Evolutionary conservation across 2,329 filamentous ascomycete genomes (phyloP), one percentile per base, ranked within the genome.

Genomic region (Penicillium sp.): DNA sequence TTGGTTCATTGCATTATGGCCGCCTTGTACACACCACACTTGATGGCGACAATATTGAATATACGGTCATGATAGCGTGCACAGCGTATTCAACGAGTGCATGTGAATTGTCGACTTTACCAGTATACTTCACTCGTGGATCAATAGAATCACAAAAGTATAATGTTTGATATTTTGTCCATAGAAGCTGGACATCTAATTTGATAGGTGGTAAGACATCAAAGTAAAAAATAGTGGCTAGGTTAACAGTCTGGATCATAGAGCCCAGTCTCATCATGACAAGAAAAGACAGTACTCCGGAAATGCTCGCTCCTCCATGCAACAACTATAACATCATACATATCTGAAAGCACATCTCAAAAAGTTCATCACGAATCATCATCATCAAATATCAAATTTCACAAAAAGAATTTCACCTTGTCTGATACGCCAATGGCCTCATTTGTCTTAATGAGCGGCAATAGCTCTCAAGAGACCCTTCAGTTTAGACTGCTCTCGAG

Each of bases 391-490:
- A 57, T 55, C 54, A 59, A 49, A 45, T 38, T 46, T 55, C 61
- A 59, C 56, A 58, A 55, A 52, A 57, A 52, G 53, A 58, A 59
- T 25, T 22, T 11, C 22, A 8, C 7, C 33, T 35, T 5, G 66
- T 55, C 64, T 58, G 38, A 30, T 58, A 37, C 53, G 63, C 61
- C 61, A 58, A 37, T 6, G 59, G 60, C 55, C 0, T 16, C 22
- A 58, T 55, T 30, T 19, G 19, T 13, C 46, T 71, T 60, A 75
- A 53, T 73, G 65, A 38, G 69, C 73, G 64, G 67, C 63, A 62
- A 76, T 71, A 6, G 71, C 64, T 58, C 71, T 71, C 57, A 73
- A 61, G 51, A 76, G 25, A n/a, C 61, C 65, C 61, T 73, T 76
- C 54, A 76, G 51, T 33, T 68, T 75, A 22, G 73, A 72, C 38